phyloP scores from a whole-genome alignment of 192 early-diverging fungal genomes.

The Gaertneriomyces sp. region DNA sequence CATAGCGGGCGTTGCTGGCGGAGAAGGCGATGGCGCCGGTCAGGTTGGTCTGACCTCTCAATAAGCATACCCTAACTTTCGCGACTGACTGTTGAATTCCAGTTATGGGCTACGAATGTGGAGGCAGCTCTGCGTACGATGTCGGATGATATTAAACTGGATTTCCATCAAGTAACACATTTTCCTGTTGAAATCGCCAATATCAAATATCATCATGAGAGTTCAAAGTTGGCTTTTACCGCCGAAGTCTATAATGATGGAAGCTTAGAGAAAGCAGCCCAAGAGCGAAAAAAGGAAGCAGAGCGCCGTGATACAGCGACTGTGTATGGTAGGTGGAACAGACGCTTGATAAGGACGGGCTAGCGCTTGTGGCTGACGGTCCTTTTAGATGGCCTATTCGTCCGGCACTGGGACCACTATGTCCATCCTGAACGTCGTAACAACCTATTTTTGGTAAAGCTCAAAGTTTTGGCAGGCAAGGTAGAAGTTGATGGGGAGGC shows the following conservation, averaged over 20 bases:
- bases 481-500: slow-evolving; percentile 41
- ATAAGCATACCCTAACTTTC: not conserved
- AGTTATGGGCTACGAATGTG: slow-evolving; percentile 37
- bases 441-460: slow-evolving; percentile 33
- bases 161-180: slow-evolving; percentile 47
- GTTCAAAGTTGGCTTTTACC: slow-evolving; percentile 59
- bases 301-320: slow-evolving; percentile 57
- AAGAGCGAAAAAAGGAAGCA: slow-evolving; percentile 38
- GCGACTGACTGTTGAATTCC: not conserved
- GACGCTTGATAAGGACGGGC: not conserved
- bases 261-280: slow-evolving; percentile 52
- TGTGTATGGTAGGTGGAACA: slow-evolving; percentile 37
- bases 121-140: slow-evolving; percentile 33
- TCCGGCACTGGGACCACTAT: slow-evolving; percentile 75
- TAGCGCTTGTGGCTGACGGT: not conserved
- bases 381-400: slow-evolving; percentile 60
- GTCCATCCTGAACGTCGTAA: slow-evolving; percentile 11
- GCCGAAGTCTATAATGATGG: slow-evolving; percentile 64
- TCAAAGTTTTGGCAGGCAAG: slow-evolving; percentile 3
- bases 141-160: slow-evolving; percentile 1
- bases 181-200: slow-evolving; percentile 55
- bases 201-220: slow-evolving; percentile 52
- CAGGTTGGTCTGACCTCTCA: slow-evolving; percentile 1
- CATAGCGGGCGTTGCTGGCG: slow-evolving; percentile 38
- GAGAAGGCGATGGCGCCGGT: not conserved